These are phyloP conservation scores for Lentinula edodes DNA, from an alignment of 768 basidiomycete genomes.

Conservation along the genomic window DNA sequence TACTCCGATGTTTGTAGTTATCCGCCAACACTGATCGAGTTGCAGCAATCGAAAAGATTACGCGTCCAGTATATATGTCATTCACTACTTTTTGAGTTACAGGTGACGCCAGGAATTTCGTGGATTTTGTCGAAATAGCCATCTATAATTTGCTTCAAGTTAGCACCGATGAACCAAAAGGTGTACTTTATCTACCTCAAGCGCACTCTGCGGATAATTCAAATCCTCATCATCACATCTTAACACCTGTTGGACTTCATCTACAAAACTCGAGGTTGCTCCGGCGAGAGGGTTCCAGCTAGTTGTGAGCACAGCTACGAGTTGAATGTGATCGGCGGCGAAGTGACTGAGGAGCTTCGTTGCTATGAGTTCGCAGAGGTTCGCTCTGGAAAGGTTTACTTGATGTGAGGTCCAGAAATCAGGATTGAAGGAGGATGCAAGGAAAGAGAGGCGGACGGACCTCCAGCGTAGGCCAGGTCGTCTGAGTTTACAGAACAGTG, in stretches of 20 bases:
- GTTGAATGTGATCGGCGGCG: slow-evolving; percentile 67
- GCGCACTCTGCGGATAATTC: slow-evolving; percentile 70
- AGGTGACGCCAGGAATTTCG: slow-evolving; percentile 76
- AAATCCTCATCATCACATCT: slow-evolving; percentile 57
- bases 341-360: slow-evolving; percentile 80
- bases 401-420: not conserved
- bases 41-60: slow-evolving; percentile 58
- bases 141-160: slow-evolving; percentile 34
- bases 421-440: slow-evolving; percentile 9
- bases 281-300: slow-evolving; percentile 85
- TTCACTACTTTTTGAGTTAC: slow-evolving; percentile 84
- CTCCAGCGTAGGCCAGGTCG: slow-evolving; percentile 71
- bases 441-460: slow-evolving; percentile 33
- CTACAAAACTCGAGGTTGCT: slow-evolving; percentile 58
- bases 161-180: slow-evolving; percentile 8
- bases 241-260: slow-evolving; percentile 55
- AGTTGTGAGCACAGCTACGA: slow-evolving; percentile 73
- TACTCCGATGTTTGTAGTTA: slow-evolving; percentile 69
- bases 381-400: slow-evolving; percentile 46
- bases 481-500: slow-evolving; percentile 37
- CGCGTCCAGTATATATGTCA: slow-evolving; percentile 80
- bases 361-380: slow-evolving; percentile 83
- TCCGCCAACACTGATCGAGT: slow-evolving; percentile 80
- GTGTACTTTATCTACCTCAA: slow-evolving; percentile 56
- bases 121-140: slow-evolving; percentile 83